These are phyloP conservation scores for Glutinoglossum americanum DNA, from an alignment of 495 filamentous ascomycete species.

Conservation along the genomic window DNA sequence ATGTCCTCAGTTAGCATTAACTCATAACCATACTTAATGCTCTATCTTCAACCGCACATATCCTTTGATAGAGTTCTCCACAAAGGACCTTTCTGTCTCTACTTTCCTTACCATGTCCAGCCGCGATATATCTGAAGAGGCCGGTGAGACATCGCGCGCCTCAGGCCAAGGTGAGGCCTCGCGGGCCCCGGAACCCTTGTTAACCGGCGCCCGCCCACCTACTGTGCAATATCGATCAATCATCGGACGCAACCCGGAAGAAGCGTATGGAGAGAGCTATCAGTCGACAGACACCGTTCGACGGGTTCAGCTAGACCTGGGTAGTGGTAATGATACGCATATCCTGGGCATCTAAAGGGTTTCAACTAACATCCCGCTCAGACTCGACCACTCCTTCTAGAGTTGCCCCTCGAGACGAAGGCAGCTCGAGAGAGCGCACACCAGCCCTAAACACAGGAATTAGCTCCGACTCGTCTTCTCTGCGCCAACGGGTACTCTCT, in stretches of 20 bases:
- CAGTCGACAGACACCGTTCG: not conserved
- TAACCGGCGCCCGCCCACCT: not conserved
- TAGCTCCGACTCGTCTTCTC: not conserved
- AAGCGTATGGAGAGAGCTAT: not conserved
- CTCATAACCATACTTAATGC: not conserved
- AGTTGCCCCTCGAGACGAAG: not conserved
- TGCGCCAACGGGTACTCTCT: not conserved
- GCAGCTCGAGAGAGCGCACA: not conserved
- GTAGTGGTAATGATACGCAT: not conserved
- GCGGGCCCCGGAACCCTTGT: not conserved
- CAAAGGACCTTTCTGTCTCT: not conserved
- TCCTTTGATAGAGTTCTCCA: not conserved
- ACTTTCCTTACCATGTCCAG: not conserved
- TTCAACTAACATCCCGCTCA: not conserved
- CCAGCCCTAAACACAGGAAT: not conserved
- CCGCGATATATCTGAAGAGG: not conserved
- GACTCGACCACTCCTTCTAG: not conserved
- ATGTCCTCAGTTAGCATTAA: not conserved
- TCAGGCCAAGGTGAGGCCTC: not conserved
- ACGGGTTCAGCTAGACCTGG: not conserved
- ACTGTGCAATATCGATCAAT: constrained; percentile 1
- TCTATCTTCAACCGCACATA: not conserved
- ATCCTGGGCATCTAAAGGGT: not conserved
- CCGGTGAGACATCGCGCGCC: not conserved
- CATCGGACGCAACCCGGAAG: not conserved